Conservation (phyloP, 768 basidiomycete genomes). For the Lenzites betulinus region DNA sequence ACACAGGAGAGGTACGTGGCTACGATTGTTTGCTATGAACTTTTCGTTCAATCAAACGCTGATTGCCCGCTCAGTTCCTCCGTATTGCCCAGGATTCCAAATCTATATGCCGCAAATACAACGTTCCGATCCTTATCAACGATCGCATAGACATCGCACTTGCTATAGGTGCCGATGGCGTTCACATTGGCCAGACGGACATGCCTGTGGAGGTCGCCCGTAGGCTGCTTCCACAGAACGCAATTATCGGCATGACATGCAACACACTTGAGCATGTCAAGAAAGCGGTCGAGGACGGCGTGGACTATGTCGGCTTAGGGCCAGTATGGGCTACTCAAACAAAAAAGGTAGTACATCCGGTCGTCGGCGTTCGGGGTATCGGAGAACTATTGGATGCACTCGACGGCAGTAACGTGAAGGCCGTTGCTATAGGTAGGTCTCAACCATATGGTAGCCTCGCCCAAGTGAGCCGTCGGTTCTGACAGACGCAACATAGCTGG, state of each 20-base stretch:
- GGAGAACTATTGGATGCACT: slow-evolving; percentile 66
- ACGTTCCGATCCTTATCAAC: slow-evolving; percentile 84
- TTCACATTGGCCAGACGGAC: slow-evolving; percentile 90
- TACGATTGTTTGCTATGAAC: slow-evolving; percentile 30
- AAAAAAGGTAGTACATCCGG: slow-evolving; percentile 65
- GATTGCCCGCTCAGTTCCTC: slow-evolving; percentile 57
- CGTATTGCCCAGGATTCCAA: slow-evolving; percentile 71
- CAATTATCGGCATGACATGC: slow-evolving; percentile 83
- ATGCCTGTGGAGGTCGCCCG: slow-evolving; percentile 72
- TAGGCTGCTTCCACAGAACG: slow-evolving; percentile 61
- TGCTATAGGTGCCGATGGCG: slow-evolving; percentile 72
- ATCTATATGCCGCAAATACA: slow-evolving; percentile 70
- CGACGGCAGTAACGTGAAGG: slow-evolving; percentile 61
- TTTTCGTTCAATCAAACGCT: neutral
- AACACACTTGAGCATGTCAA: slow-evolving; percentile 65
- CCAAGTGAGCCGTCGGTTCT: neutral
- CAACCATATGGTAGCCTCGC: neutral
- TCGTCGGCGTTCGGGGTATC: slow-evolving; percentile 74
- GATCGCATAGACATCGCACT: slow-evolving; percentile 87
- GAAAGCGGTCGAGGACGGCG: slow-evolving; percentile 61
- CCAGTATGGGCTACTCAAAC: slow-evolving; percentile 81
- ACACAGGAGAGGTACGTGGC: slow-evolving; percentile 81
- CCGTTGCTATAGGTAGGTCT: slow-evolving; percentile 82
- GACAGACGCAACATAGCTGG: slow-evolving; percentile 58
- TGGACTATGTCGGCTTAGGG: slow-evolving; percentile 88